A percentile compares a stretch with the other conserved stretches of the same genome.
phyloP scores from a whole-genome alignment of 2,329 filamentous ascomycete genomes.

The Apiospora arundinis region DNA sequence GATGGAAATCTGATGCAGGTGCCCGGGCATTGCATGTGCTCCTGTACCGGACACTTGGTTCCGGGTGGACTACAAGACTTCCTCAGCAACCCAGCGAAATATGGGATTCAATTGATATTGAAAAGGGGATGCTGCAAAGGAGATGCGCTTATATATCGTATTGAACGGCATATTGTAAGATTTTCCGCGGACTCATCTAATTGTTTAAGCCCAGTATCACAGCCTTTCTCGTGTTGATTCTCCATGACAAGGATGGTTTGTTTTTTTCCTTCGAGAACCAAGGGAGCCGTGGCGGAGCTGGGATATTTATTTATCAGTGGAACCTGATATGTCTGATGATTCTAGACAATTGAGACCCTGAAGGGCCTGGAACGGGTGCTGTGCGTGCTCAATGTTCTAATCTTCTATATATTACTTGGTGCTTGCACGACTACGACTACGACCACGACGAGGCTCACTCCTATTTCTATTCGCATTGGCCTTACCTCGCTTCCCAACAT shows the following conservation, averaged over 20 bases:
- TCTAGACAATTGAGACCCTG: conserved; percentile 3
- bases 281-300: background rate
- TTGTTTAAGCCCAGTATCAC: background rate
- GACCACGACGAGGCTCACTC: background rate
- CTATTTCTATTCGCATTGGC: conserved; percentile 11
- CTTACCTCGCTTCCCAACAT: background rate
- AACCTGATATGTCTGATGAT: background rate
- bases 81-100: background rate
- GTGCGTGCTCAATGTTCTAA: too few species aligned
- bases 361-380: background rate
- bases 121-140: background rate
- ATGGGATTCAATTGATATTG: background rate
- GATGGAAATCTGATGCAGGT: background rate
- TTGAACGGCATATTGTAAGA: background rate
- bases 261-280: conserved; percentile 8
- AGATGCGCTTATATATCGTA: background rate
- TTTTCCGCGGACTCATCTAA: background rate
- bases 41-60: conserved; percentile 10
- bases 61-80: background rate
- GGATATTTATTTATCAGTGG: conserved; percentile 15
- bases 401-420: background rate
- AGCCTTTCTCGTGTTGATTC: conserved; percentile 3
- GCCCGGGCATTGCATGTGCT: background rate
- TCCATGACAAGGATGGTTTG: background rate
- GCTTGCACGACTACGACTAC: background rate